Percentiles rank a stretch among this genome's conserved stretches.
Evolutionary conservation across 2,329 filamentous ascomycete genomes (phyloP).

Genomic region (Lachnellula arida): DNA sequence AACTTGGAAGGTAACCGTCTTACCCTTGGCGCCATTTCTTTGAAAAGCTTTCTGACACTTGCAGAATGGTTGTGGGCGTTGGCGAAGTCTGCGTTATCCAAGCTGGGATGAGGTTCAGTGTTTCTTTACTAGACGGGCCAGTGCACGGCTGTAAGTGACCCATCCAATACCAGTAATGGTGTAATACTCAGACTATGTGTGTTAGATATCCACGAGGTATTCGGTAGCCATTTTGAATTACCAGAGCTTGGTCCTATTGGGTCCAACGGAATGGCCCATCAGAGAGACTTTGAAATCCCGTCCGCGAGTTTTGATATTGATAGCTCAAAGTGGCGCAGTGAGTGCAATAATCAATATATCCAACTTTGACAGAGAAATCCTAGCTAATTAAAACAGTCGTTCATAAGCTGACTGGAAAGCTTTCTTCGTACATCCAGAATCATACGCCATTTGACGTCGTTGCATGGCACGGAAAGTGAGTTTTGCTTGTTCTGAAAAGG

Average conservation of each 20-base stretch:
- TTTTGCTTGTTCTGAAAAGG: constrained; percentile 34
- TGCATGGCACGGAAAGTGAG: constrained; percentile 73
- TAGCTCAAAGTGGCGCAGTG: constrained; percentile 25
- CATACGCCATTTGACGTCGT: constrained; percentile 74
- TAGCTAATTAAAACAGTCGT: constrained; percentile 34
- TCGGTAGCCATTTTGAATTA: constrained; percentile 57
- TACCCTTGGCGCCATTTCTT: too few relatives aligned
- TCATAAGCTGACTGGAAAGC: constrained; percentile 59
- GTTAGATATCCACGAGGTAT: constrained; percentile 55
- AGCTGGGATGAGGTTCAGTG: constrained; percentile 56
- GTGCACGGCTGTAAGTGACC: constrained; percentile 43
- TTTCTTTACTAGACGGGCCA: constrained; percentile 52
- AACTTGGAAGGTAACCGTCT: constrained; percentile 28
- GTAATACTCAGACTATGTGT: too few relatives aligned
- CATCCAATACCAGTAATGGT: too few relatives aligned
- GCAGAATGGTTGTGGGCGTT: constrained; percentile 49
- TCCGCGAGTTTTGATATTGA: constrained; percentile 47
- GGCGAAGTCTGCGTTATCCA: constrained; percentile 62
- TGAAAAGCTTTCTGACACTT: too few relatives aligned
- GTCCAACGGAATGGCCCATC: constrained; percentile 58
- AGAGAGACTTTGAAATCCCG: constrained; percentile 59
- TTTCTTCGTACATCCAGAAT: constrained; percentile 58
- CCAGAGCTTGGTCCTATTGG: constrained; percentile 62
- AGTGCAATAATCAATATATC: neutral
- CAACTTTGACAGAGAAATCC: constrained; percentile 34